These are phyloP conservation scores for Neoboletus subvelutipes DNA, from an alignment of 768 basidiomycete genomes.

Conservation along the genomic window DNA sequence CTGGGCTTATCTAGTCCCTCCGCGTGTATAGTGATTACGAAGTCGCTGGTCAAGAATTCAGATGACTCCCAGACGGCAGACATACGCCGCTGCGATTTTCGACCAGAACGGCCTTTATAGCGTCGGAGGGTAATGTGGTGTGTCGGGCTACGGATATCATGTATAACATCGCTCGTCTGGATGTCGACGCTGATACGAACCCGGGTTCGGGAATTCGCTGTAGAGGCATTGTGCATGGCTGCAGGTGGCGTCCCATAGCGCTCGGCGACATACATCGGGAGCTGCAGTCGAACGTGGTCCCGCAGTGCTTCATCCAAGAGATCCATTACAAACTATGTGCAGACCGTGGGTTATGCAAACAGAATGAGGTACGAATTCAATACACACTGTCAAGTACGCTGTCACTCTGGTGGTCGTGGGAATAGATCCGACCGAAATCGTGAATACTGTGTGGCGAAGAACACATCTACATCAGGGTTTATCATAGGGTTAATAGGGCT, in stretches of 20 bases:
- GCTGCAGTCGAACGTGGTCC: conserved; percentile 52
- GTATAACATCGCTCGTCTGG: conserved; percentile 48
- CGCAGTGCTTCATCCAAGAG: conserved; percentile 48
- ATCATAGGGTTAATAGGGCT: conserved; percentile 14
- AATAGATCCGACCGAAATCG: conserved; percentile 56
- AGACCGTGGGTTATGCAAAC: background rate
- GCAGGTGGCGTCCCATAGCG: conserved; percentile 52
- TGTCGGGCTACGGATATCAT: conserved; percentile 42
- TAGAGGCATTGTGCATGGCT: conserved; percentile 33
- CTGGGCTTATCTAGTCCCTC: conserved; percentile 52
- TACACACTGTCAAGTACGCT: conserved; percentile 43
- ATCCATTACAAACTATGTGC: conserved; percentile 48
- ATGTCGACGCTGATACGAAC: conserved; percentile 45
- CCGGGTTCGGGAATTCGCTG: conserved; percentile 33
- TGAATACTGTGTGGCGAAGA: conserved; percentile 43
- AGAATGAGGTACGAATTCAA: background rate
- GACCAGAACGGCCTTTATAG: conserved; percentile 37
- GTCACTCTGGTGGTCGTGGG: conserved; percentile 41
- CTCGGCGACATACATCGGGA: conserved; percentile 49
- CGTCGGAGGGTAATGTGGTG: conserved; percentile 38
- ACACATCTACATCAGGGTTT: background rate
- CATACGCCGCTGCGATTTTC: conserved; percentile 40
- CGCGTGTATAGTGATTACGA: conserved; percentile 50
- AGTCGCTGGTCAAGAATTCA: conserved; percentile 46
- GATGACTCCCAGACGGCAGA: conserved; percentile 41